phyloP scores from a whole-genome alignment of 208 protist species.

The Novymonas esmeraldas region DNA sequence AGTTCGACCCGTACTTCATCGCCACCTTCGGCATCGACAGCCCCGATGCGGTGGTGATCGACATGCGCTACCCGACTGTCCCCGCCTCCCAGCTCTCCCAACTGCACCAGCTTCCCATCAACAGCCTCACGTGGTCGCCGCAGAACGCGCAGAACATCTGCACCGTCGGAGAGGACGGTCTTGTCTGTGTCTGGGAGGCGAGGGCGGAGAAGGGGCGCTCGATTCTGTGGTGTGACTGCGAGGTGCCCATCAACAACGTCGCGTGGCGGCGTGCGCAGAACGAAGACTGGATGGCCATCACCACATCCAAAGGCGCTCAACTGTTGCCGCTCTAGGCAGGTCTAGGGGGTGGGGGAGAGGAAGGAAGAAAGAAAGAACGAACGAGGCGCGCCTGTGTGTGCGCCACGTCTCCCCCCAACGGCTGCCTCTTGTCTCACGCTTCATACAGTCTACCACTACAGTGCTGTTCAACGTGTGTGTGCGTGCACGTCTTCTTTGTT shows the following conservation, averaged over 20 bases:
- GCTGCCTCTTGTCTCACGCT: no score
- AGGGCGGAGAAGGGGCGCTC: conserved; percentile 54
- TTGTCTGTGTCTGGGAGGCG: conserved; percentile 98
- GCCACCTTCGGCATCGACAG: conserved; percentile 96
- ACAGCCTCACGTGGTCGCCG: conserved; percentile 96
- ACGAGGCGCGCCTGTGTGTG: no score
- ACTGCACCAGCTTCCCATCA: conserved; percentile 93
- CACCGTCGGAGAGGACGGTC: conserved; percentile 95
- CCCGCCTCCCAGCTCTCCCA: conserved; percentile 82
- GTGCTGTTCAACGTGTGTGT: no score
- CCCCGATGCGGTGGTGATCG: conserved; percentile 94
- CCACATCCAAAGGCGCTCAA: conserved; percentile 68
- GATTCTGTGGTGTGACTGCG: conserved; percentile 62
- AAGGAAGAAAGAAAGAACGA: no score
- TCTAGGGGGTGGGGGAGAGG: no score
- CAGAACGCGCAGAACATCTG: conserved; percentile 94
- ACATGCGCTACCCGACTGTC: conserved; percentile 93
- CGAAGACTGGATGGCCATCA: conserved; percentile 88
- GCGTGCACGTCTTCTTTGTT: no score
- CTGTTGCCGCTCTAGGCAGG: conserved; percentile 71
- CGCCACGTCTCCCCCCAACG: no score
- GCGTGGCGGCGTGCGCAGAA: conserved; percentile 74
- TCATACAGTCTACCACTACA: no score
- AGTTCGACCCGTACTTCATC: conserved; percentile 97
- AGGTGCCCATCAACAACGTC: conserved; percentile 84